A percentile compares a stretch with the other conserved stretches of the same genome.
Evolutionary conservation across 1,139 yeast genomes (phyloP).

Genomic region (Geotrichum bryndzae): DNA sequence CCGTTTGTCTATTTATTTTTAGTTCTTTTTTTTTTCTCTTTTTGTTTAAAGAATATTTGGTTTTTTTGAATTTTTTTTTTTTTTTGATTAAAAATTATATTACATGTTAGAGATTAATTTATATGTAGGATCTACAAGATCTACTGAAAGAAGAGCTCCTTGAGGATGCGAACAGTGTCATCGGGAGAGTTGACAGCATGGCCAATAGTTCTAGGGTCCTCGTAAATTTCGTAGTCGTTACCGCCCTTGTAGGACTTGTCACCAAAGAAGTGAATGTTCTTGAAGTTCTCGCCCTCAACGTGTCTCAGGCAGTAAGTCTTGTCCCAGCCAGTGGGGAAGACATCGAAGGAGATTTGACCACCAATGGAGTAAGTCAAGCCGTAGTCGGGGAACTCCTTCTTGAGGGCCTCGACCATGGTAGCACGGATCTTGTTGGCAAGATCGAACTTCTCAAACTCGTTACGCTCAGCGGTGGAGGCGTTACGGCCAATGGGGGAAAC

Average conservation of each 20-base stretch:
- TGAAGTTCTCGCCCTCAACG: slow-evolving; percentile 77
- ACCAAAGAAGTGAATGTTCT: slow-evolving; percentile 93
- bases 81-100: slow-evolving; percentile 4
- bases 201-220: slow-evolving; percentile 87
- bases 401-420: slow-evolving; percentile 75
- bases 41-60: neutral
- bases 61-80: neutral
- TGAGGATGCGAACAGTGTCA: slow-evolving; percentile 80
- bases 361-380: slow-evolving; percentile 95
- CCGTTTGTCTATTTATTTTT: neutral
- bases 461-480: slow-evolving; percentile 89
- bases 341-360: slow-evolving; percentile 98
- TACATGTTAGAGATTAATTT: neutral
- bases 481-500: slow-evolving; percentile 98
- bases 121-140: neutral
- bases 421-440: slow-evolving; percentile 72
- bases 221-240: slow-evolving; percentile 94
- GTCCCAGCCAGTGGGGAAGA: slow-evolving; percentile 99
- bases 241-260: slow-evolving; percentile 98
- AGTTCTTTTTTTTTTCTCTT: neutral
- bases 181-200: slow-evolving; percentile 85
- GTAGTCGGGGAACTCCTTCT: slow-evolving; percentile 71
- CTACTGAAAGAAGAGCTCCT: slow-evolving; percentile 54
- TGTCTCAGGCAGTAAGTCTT: slow-evolving; percentile 96
- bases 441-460: slow-evolving; percentile 82